Evolutionary conservation across 768 basidiomycete species (phyloP).

Genomic region (Kwoniella sp.): DNA sequence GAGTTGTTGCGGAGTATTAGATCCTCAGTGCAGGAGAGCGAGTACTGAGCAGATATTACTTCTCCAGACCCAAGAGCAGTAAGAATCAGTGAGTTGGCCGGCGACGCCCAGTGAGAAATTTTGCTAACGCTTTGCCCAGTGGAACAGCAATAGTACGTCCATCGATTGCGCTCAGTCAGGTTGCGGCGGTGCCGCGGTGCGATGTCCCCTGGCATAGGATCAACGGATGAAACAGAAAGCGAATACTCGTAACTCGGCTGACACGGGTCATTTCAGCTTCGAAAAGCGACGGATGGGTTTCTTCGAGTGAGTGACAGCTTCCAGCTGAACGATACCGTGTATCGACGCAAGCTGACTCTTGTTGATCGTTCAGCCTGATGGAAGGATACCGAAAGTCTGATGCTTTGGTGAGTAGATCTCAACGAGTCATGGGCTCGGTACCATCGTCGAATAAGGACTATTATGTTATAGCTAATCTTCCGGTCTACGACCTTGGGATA

Average conservation of each 20-base stretch:
- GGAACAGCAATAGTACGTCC: slow-evolving; percentile 55
- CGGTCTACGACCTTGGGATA: no score
- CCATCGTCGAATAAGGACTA: no score
- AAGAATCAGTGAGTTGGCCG: slow-evolving; percentile 39
- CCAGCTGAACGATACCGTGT: no score
- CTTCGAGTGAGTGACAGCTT: slow-evolving; percentile 37
- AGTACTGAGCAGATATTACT: not conserved
- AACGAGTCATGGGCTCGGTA: not conserved
- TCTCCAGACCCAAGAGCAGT: slow-evolving; percentile 46
- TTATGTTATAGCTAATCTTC: no score
- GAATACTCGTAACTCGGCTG: no score
- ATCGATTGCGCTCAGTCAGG: no score
- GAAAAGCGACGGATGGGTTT: slow-evolving; percentile 55
- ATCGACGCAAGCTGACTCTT: no score
- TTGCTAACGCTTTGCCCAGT: slow-evolving; percentile 24
- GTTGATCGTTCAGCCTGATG: slow-evolving; percentile 38
- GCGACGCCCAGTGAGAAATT: not conserved
- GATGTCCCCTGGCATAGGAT: not conserved
- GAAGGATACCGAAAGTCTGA: slow-evolving; percentile 56
- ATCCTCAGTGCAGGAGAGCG: not conserved
- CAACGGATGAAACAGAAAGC: no score
- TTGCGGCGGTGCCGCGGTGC: no score
- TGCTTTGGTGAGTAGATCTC: slow-evolving; percentile 41
- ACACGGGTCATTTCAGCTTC: slow-evolving; percentile 29
- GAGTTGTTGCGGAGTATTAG: slow-evolving; percentile 13